Evolutionary conservation across 495 filamentous ascomycete species (phyloP).

Genomic region (Aspergillus carlsbadensis): DNA sequence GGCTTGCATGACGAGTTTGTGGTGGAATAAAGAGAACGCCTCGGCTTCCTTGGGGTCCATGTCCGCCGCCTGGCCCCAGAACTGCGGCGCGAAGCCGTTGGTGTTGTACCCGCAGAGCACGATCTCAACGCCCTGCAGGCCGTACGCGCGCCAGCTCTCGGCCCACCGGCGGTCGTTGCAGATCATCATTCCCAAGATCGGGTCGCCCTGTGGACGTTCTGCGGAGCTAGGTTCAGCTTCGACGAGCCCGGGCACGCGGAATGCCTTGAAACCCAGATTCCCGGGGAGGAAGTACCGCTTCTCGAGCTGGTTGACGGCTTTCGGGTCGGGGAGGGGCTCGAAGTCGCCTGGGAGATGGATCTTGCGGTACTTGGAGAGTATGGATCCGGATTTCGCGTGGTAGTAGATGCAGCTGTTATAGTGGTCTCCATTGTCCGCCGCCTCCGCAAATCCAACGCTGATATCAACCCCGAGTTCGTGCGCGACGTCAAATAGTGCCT

Average conservation of each 20-base stretch:
- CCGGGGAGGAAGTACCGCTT: conserved; percentile 50
- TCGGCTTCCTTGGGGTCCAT: conserved; percentile 41
- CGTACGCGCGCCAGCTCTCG: conserved; percentile 45
- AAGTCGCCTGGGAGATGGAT: conserved; percentile 47
- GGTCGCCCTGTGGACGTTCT: conserved; percentile 38
- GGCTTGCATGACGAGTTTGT: conserved; percentile 43
- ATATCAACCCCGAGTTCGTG: conserved; percentile 42
- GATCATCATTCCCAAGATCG: conserved; percentile 52
- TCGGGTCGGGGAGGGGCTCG: conserved; percentile 44
- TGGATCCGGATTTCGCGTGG: conserved; percentile 33
- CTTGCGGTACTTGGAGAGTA: conserved; percentile 50
- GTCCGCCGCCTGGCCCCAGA: conserved; percentile 40
- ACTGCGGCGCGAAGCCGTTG: conserved; percentile 39
- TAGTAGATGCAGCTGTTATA: conserved; percentile 50
- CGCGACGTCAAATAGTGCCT: conserved; percentile 46
- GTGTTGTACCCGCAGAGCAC: conserved; percentile 51
- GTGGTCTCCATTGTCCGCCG: conserved; percentile 27
- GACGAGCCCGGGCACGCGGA: conserved; percentile 43
- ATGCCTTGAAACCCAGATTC: conserved; percentile 48
- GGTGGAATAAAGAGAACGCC: conserved; percentile 43
- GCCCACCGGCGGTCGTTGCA: conserved; percentile 52
- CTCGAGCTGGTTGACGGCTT: conserved; percentile 48
- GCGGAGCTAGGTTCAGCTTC: conserved; percentile 6
- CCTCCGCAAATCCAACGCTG: conserved; percentile 47
- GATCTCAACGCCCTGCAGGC: conserved; percentile 48